Percentiles rank a stretch among this genome's conserved stretches.
phyloP scores from a whole-genome alignment of 1,284 basidiomycete species.

The Sanguinoderma infundibulare region DNA sequence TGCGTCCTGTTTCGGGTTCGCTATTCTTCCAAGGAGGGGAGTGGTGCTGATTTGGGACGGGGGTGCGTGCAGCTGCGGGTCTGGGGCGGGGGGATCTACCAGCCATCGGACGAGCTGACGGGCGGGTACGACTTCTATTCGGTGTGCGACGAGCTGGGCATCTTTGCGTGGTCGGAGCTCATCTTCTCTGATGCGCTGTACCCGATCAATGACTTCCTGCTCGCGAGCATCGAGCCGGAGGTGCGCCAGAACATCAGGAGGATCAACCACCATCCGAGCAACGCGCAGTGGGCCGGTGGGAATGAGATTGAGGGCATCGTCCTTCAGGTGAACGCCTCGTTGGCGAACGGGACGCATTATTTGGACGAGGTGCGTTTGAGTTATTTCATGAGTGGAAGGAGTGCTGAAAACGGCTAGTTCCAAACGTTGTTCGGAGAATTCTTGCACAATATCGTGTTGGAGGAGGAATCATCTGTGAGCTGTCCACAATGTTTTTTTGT shows the following conservation, averaged over 20 bases:
- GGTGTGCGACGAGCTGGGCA: constrained; percentile 64
- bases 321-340: constrained; percentile 40
- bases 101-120: constrained; percentile 42
- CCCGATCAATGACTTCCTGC: constrained; percentile 56
- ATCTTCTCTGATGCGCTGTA: constrained; percentile 67
- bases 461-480: constrained; percentile 55
- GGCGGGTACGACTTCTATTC: constrained; percentile 63
- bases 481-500: neutral
- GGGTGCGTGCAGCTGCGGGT: constrained; percentile 47
- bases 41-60: neutral
- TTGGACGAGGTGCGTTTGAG: constrained; percentile 47
- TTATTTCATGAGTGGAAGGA: neutral
- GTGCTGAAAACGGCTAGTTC: constrained; percentile 39
- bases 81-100: constrained; percentile 57
- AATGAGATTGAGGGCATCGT: constrained; percentile 66
- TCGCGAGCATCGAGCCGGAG: constrained; percentile 58
- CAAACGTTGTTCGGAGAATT: constrained; percentile 58
- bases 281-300: constrained; percentile 64
- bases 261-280: constrained; percentile 61
- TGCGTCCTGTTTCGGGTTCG: neutral
- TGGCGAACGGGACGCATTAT: constrained; percentile 49
- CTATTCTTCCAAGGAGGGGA: too few species aligned
- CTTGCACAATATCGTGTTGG: constrained; percentile 48
- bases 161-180: constrained; percentile 68
- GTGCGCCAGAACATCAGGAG: constrained; percentile 62